Conservation (phyloP, 768 basidiomycete species). For the Amanita muscaria region DNA sequence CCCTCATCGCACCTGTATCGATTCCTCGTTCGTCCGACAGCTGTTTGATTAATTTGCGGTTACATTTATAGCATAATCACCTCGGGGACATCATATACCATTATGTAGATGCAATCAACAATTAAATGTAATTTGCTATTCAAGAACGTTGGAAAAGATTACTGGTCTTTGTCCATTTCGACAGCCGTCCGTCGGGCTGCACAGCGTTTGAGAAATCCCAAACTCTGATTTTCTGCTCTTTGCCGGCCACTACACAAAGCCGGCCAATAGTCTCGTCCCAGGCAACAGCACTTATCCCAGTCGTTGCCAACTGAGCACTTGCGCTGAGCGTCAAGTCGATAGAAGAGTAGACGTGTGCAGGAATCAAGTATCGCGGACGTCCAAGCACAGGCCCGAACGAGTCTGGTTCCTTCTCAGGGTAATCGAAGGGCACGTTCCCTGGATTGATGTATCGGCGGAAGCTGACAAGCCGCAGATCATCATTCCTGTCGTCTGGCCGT, state of each 20-base stretch:
- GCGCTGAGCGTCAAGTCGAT: slow-evolving; percentile 9
- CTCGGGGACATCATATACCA: slow-evolving; percentile 1
- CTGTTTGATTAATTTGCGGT: too few species aligned
- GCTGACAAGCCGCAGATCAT: slow-evolving; percentile 24
- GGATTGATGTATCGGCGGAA: slow-evolving; percentile 33
- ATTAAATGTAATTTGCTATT: slow-evolving; percentile 4
- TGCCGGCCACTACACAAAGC: slow-evolving; percentile 40
- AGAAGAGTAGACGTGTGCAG: slow-evolving; percentile 3
- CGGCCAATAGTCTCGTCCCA: slow-evolving; percentile 64
- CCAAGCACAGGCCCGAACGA: slow-evolving; percentile 9
- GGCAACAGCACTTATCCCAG: slow-evolving; percentile 40
- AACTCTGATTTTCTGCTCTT: slow-evolving; percentile 33
- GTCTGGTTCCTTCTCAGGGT: slow-evolving; percentile 1
- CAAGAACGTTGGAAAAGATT: slow-evolving; percentile 13
- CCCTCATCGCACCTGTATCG: too few species aligned
- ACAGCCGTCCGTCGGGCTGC: slow-evolving; percentile 21
- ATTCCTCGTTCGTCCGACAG: too few species aligned
- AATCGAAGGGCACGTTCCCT: slow-evolving; percentile 14
- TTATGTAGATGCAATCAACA: background rate
- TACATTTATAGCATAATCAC: background rate
- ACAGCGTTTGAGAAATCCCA: slow-evolving; percentile 36
- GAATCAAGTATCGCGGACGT: slow-evolving; percentile 1
- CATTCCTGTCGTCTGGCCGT: slow-evolving; percentile 21
- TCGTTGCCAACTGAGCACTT: slow-evolving; percentile 1
- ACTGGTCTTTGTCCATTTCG: slow-evolving; percentile 24